Percentiles rank a stretch among this genome's conserved stretches.
These are phyloP conservation scores for Apiospora saccharicola DNA, from an alignment of 2,329 filamentous ascomycete genomes.

Conservation along the genomic window DNA sequence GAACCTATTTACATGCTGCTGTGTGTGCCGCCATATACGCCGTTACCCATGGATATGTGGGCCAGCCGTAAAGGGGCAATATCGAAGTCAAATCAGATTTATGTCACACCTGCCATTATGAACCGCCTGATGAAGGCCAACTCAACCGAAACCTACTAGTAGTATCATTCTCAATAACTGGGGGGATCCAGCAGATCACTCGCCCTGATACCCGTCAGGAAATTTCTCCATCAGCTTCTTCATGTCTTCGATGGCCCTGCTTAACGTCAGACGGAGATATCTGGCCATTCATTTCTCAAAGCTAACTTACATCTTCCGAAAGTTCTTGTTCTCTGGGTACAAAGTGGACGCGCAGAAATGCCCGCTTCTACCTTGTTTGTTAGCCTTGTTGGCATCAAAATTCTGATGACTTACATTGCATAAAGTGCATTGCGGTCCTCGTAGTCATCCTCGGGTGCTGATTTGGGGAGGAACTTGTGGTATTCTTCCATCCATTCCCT, in stretches of 20 bases:
- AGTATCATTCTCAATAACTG: neutral
- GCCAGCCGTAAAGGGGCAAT: too few species aligned
- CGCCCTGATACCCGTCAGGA: neutral
- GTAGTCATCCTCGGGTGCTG: neutral
- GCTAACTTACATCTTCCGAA: neutral
- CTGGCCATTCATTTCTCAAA: too few species aligned
- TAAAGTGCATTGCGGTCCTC: neutral
- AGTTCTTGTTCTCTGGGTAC: neutral
- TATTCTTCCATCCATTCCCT: neutral
- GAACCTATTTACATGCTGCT: too few species aligned
- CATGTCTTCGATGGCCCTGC: constrained; percentile 3
- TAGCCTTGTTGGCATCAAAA: neutral
- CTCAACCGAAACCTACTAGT: neutral
- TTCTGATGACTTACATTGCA: neutral
- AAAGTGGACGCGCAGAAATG: neutral
- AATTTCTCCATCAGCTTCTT: neutral
- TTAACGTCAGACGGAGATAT: neutral
- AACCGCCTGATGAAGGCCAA: too few species aligned
- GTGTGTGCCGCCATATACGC: too few species aligned
- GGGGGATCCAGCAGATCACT: too few species aligned
- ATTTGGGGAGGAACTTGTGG: neutral
- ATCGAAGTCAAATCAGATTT: too few species aligned
- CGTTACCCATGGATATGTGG: too few species aligned
- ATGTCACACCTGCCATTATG: too few species aligned
- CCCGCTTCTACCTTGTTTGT: neutral